Evolutionary conservation across 495 filamentous ascomycete species (phyloP).

Genomic region (Articulospora tetracladia): DNA sequence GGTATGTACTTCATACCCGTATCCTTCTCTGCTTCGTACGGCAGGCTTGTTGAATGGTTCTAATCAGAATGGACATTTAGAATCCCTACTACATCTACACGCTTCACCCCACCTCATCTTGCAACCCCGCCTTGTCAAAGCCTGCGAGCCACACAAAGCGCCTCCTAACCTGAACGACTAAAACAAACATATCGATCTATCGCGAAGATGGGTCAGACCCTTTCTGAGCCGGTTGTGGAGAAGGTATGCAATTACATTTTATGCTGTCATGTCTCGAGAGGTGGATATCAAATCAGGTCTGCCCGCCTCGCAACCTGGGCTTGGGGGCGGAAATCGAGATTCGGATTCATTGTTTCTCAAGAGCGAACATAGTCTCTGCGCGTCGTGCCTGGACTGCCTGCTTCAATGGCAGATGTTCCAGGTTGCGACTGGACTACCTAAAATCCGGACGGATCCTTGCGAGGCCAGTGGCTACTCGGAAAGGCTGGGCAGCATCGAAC

Average conservation of each 20-base stretch:
- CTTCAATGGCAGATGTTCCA: no score
- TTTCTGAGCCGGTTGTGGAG: slow-evolving; percentile 97
- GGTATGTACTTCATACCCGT: neutral
- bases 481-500: no score
- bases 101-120: neutral
- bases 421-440: no score
- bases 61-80: neutral
- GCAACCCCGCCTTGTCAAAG: neutral
- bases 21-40: neutral
- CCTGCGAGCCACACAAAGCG: neutral
- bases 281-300: neutral
- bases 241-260: slow-evolving; percentile 65
- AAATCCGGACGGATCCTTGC: no score
- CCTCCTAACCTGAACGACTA: neutral
- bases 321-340: no score
- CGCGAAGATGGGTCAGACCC: slow-evolving; percentile 88
- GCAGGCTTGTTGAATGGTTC: neutral
- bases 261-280: neutral
- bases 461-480: no score
- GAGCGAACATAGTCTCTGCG: neutral
- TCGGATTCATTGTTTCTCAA: neutral
- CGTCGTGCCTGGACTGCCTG: no score
- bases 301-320: no score
- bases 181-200: neutral
- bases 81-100: neutral